These are phyloP conservation scores for Thielaviopsis ethacetica DNA, from an alignment of 2,329 filamentous ascomycete genomes.

Conservation along the genomic window DNA sequence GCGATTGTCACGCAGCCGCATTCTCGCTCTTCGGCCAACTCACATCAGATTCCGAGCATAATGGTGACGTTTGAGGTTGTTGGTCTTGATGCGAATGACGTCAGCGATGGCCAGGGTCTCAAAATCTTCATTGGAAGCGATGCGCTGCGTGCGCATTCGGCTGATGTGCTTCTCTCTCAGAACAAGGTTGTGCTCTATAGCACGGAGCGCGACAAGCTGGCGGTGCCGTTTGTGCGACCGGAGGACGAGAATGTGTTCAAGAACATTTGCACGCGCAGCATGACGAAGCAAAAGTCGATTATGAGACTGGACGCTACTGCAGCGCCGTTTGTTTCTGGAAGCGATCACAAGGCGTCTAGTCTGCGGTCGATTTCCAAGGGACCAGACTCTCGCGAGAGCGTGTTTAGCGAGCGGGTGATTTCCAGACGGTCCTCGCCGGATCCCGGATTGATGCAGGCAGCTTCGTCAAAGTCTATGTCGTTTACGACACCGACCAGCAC, in stretches of 20 bases:
- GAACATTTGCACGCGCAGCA: slow-evolving; percentile 48
- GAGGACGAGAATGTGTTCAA: slow-evolving; percentile 75
- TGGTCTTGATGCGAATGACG: slow-evolving; percentile 35
- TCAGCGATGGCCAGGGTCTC: slow-evolving; percentile 26
- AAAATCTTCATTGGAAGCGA: slow-evolving; percentile 86
- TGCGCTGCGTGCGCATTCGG: slow-evolving; percentile 67
- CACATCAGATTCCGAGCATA: slow-evolving; percentile 58
- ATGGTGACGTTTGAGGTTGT: slow-evolving; percentile 62
- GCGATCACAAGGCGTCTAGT: slow-evolving; percentile 18
- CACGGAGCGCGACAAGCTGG: slow-evolving; percentile 71
- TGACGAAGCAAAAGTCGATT: slow-evolving; percentile 42
- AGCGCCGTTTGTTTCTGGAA: slow-evolving; percentile 24
- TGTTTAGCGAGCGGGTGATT: slow-evolving; percentile 9
- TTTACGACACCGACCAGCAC: slow-evolving; percentile 10
- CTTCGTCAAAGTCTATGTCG: slow-evolving; percentile 4
- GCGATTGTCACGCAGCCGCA: slow-evolving; percentile 66
- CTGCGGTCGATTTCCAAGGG: slow-evolving; percentile 6
- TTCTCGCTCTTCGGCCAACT: slow-evolving; percentile 54
- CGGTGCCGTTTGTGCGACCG: slow-evolving; percentile 80
- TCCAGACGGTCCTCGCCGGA: slow-evolving; percentile 21
- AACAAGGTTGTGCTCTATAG: slow-evolving; percentile 80
- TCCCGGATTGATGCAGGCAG: not conserved
- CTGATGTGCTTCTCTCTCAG: slow-evolving; percentile 81
- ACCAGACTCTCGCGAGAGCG: not conserved
- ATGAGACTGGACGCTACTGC: slow-evolving; percentile 34